A percentile compares a stretch with the other conserved stretches of the same genome.
Evolutionary conservation across 805 yeast species (phyloP).

Genomic region (Candida cerambycidarum): DNA sequence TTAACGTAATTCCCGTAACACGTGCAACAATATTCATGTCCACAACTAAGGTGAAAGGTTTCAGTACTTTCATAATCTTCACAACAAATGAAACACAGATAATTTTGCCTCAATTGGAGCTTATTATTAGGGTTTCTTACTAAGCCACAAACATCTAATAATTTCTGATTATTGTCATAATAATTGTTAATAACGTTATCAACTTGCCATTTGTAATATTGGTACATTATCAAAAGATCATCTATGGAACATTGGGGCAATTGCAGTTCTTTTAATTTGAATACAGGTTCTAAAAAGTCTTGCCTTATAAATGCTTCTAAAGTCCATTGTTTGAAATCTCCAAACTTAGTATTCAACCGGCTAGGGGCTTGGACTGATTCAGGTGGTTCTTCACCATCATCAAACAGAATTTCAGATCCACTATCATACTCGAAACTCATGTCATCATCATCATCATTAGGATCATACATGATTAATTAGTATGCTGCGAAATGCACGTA

Average conservation of each 20-base stretch:
- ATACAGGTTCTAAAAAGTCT: slow-evolving; percentile 23
- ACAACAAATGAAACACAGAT: slow-evolving; percentile 72
- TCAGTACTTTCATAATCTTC: slow-evolving; percentile 41
- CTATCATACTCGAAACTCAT: slow-evolving; percentile 16
- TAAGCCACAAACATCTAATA: slow-evolving; percentile 31
- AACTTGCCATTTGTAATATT: slow-evolving; percentile 38
- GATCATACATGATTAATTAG: slow-evolving; percentile 6
- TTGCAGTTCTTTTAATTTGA: slow-evolving; percentile 21
- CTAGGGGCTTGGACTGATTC: slow-evolving; percentile 7
- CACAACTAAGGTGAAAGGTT: slow-evolving; percentile 60
- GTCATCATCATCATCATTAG: slow-evolving; percentile 6
- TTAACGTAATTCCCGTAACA: slow-evolving; percentile 68
- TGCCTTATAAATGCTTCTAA: slow-evolving; percentile 24
- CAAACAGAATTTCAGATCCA: slow-evolving; percentile 17
- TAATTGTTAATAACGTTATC: slow-evolving; percentile 38
- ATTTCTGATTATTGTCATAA: slow-evolving; percentile 29
- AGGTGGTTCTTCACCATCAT: slow-evolving; percentile 17
- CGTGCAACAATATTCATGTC: slow-evolving; percentile 64
- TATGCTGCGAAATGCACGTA: neutral
- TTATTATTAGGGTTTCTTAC: slow-evolving; percentile 11
- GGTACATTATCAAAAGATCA: slow-evolving; percentile 36
- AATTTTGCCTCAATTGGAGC: slow-evolving; percentile 20
- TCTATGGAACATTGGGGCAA: slow-evolving; percentile 29
- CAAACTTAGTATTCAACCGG: slow-evolving; percentile 1
- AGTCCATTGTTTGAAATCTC: slow-evolving; percentile 25